These are phyloP conservation scores for Hypoxylon sp. DNA, from an alignment of 2,329 filamentous ascomycete genomes.

Conservation along the genomic window DNA sequence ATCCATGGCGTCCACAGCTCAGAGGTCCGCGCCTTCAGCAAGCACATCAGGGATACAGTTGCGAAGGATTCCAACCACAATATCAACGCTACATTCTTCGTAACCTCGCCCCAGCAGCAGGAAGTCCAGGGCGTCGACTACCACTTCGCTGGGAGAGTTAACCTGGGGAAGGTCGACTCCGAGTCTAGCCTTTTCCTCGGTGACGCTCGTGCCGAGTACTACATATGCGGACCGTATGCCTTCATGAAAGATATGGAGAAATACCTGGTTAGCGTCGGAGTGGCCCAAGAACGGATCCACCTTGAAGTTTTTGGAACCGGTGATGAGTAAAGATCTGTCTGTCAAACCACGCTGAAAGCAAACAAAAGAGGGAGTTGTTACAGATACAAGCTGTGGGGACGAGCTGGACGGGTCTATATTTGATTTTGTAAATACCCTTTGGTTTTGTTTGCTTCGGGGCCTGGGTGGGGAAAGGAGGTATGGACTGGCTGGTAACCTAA, in stretches of 20 bases:
- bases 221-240: constrained; percentile 74
- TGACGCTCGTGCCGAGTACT: constrained; percentile 71
- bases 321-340: constrained; percentile 43
- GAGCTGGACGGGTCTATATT: background rate
- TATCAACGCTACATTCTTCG: constrained; percentile 68
- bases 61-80: constrained; percentile 61
- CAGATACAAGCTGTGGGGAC: background rate
- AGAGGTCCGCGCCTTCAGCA: constrained; percentile 65
- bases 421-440: background rate
- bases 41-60: constrained; percentile 59
- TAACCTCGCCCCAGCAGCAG: constrained; percentile 60
- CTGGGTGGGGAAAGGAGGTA: background rate
- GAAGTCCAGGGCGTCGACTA: constrained; percentile 67
- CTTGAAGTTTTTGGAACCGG: constrained; percentile 77
- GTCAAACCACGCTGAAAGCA: background rate
- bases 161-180: constrained; percentile 66
- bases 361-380: background rate
- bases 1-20: constrained; percentile 69
- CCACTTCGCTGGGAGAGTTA: constrained; percentile 67
- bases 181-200: constrained; percentile 66
- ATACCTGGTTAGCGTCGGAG: constrained; percentile 66
- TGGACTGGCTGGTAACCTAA: background rate
- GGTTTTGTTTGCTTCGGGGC: background rate
- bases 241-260: constrained; percentile 75
- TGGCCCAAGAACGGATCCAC: constrained; percentile 68